phyloP scores from a whole-genome alignment of 1,284 basidiomycete genomes.

The Ganoderma multipileum region DNA sequence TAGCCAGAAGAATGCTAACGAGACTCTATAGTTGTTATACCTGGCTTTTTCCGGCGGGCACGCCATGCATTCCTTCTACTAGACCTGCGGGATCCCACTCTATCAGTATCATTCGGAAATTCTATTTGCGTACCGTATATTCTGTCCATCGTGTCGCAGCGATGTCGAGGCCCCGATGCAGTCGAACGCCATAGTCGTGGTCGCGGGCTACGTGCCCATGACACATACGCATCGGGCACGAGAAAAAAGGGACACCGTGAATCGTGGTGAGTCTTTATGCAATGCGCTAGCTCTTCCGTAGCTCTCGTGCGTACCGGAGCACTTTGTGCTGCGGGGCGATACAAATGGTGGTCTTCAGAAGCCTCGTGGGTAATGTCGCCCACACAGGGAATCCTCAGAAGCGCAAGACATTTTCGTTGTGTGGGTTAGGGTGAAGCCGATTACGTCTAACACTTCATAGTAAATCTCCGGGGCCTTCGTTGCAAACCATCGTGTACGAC shows the following conservation, averaged over 20 bases:
- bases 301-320: background rate
- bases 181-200: background rate
- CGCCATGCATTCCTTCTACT: background rate
- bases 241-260: background rate
- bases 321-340: background rate
- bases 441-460: no score
- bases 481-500: no score
- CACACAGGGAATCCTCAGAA: background rate
- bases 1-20: background rate
- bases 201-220: background rate
- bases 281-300: background rate
- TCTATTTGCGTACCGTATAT: background rate
- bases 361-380: background rate
- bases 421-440: background rate
- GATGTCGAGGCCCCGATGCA: background rate
- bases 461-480: no score
- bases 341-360: background rate
- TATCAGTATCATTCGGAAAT: background rate
- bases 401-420: background rate
- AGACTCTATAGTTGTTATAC: background rate
- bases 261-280: background rate
- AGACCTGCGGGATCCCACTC: background rate
- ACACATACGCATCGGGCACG: background rate
- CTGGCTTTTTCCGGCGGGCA: background rate
- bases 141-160: background rate